Evolutionary conservation across 148 eudicot species (phyloP), one percentile per base, ranked within the genome.

Genomic region (Chenopodium suecicum): DNA sequence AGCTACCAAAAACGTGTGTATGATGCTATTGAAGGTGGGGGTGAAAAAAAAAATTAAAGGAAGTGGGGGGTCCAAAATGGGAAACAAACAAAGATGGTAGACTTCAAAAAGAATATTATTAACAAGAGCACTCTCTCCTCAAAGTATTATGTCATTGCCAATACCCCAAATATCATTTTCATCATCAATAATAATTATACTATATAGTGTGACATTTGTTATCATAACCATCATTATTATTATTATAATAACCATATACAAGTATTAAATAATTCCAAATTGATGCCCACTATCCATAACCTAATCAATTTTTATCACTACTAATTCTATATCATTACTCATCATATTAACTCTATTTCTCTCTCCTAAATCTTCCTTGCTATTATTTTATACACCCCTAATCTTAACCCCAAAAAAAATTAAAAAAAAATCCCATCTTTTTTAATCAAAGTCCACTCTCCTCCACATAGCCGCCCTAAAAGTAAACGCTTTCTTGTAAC

Each of bases 11-110:
- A 80, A 80, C 77, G 78, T 84, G 86, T 80, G 80, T 65, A 66
- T 84, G 86, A 76, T 84, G 86, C 81, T 70, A 84, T 69, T 76
- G 83, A 19, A 70, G 83, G 86, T 84, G 80, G 78, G 41, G 81
- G 22, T 56, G 48, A 25, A 64, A 76, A 75, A 41, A 71, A 60
- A 34, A 37, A 76, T 70, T 41, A 70, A 48, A 25, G 27, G 37
- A 46, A 22, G 75, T 50, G 47, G 58, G 76, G 80, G 74, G 75
- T 58, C 75, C 83, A 81, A 84, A 69, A 62, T 76, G 77, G 77
- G 83, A 84, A 80, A 80, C 86, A 84, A 84, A 84, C 86, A 84
- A 84, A 80, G 41, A 80, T 80, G 81, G 86, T 77, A 80, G 83
- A 77, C 83, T 84, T 81, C 75, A 71, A 72, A 76, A 75, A 81